Conservation (phyloP, 2,329 filamentous ascomycete genomes). For the Acrodontium crateriforme region DNA sequence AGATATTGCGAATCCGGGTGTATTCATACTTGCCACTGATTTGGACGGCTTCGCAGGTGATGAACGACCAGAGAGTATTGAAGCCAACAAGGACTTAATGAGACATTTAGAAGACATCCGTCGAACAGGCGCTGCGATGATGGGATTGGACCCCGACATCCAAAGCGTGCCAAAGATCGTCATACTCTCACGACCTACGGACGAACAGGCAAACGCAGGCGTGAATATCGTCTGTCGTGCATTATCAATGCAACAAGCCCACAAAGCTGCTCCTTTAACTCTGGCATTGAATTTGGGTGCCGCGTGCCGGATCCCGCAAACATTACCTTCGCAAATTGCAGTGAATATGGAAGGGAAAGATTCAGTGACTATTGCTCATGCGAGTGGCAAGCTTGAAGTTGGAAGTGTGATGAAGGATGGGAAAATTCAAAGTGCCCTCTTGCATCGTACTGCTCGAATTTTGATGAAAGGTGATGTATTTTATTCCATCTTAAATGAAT, state of each 20-base stretch:
- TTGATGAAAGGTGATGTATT: constrained; percentile 19
- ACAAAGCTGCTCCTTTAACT: constrained; percentile 31
- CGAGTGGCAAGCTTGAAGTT: constrained; percentile 17
- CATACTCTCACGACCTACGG: constrained; percentile 29
- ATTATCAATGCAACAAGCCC: constrained; percentile 31
- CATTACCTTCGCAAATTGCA: constrained; percentile 11
- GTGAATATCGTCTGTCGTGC: constrained; percentile 29
- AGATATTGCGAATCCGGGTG: constrained; percentile 50
- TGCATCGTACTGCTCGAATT: constrained; percentile 17
- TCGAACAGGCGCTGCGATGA: constrained; percentile 41
- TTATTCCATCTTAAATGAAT: not conserved
- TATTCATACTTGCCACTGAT: constrained; percentile 45
- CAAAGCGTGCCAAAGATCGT: constrained; percentile 51
- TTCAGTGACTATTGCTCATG: constrained; percentile 16
- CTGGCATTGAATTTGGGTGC: constrained; percentile 30
- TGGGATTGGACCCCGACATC: constrained; percentile 41
- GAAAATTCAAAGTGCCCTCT: constrained; percentile 14
- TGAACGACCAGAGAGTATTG: constrained; percentile 42
- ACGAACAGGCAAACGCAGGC: constrained; percentile 4
- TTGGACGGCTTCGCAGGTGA: constrained; percentile 36
- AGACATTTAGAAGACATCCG: constrained; percentile 44
- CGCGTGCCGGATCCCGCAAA: constrained; percentile 21
- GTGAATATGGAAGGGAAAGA: constrained; percentile 7
- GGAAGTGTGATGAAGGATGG: constrained; percentile 14
- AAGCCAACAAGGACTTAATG: constrained; percentile 35